Percentiles rank a stretch among this genome's conserved stretches.
These are phyloP conservation scores for Scedosporium aurantiacum DNA, from an alignment of 2,329 filamentous ascomycete species.

Conservation along the genomic window DNA sequence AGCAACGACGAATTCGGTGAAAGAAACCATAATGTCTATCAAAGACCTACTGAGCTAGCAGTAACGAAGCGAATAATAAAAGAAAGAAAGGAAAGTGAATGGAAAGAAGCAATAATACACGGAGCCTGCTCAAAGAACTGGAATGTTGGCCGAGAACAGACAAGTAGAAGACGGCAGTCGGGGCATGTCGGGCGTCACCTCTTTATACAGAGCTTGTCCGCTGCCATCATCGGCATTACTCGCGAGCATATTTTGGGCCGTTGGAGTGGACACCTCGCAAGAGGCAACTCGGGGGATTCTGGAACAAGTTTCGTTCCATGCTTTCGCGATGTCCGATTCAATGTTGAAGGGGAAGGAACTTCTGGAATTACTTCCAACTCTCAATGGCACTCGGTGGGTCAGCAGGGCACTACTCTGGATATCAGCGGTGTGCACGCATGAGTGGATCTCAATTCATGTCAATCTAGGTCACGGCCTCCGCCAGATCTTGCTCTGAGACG, in stretches of 20 bases:
- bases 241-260: not conserved
- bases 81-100: not conserved
- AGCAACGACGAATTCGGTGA: not conserved
- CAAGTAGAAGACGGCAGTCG: not conserved
- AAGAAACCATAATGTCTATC: slow-evolving; percentile 1
- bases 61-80: not conserved
- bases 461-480: too few species aligned
- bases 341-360: not conserved
- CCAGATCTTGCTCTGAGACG: too few species aligned
- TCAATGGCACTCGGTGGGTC: not conserved
- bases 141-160: not conserved
- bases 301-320: not conserved
- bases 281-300: not conserved
- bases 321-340: not conserved
- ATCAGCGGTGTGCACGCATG: too few species aligned
- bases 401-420: too few species aligned
- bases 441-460: too few species aligned
- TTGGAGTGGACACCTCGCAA: not conserved
- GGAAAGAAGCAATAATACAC: not conserved
- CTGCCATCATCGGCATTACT: not conserved
- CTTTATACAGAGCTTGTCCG: not conserved
- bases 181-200: not conserved
- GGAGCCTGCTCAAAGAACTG: not conserved
- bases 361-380: not conserved
- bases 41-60: not conserved